Conservation (phyloP, 768 basidiomycete species). For the Kwoniella sp. region DNA sequence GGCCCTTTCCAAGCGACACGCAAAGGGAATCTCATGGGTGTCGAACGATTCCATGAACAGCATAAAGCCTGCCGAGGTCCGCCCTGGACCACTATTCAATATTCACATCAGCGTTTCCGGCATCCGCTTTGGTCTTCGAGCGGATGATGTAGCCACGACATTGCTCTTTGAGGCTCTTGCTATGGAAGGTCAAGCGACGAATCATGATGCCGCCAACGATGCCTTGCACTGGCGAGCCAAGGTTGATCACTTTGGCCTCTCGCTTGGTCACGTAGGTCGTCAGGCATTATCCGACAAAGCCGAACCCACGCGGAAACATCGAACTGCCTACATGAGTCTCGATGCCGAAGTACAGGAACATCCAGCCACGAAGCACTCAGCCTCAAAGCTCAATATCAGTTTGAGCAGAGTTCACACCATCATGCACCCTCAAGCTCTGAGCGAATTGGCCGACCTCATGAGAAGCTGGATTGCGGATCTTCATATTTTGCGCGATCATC, state of each 20-base stretch:
- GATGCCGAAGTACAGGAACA: constrained; percentile 63
- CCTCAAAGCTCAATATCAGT: constrained; percentile 59
- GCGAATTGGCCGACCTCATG: constrained; percentile 74
- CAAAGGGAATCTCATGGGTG: constrained; percentile 8
- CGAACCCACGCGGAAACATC: constrained; percentile 65
- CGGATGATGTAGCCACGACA: constrained; percentile 47
- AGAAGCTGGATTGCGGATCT: constrained; percentile 68
- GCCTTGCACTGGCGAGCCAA: constrained; percentile 68
- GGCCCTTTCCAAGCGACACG: constrained; percentile 15
- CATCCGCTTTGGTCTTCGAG: constrained; percentile 43
- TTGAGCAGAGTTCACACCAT: constrained; percentile 84
- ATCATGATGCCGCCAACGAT: constrained; percentile 54
- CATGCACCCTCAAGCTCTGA: constrained; percentile 90
- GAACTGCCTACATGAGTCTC: constrained; percentile 81
- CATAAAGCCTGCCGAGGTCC: not conserved
- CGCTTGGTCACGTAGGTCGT: constrained; percentile 66
- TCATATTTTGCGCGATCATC: constrained; percentile 70
- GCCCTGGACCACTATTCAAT: constrained; percentile 16
- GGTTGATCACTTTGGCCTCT: constrained; percentile 77
- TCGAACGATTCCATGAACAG: constrained; percentile 13
- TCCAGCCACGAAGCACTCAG: constrained; percentile 20
- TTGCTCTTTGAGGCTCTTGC: constrained; percentile 43
- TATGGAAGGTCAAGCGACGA: constrained; percentile 37
- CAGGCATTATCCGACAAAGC: constrained; percentile 55
- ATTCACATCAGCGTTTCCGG: constrained; percentile 37